phyloP scores from a whole-genome alignment of 345 rosid genomes.

The Boechera retrofracta region DNA sequence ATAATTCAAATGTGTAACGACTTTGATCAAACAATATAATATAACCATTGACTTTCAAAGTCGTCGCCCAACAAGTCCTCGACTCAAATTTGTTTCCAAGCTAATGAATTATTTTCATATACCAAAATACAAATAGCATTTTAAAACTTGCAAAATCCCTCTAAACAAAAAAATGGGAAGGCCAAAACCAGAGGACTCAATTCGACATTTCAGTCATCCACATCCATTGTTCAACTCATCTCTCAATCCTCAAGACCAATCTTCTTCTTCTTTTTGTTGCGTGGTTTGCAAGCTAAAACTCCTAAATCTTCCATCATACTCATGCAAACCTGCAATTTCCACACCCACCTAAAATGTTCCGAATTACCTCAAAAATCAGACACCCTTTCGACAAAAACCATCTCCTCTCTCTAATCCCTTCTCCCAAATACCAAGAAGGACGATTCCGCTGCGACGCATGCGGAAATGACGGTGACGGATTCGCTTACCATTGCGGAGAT shows the following conservation, averaged over 20 bases:
- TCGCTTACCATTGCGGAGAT: constrained; percentile 51
- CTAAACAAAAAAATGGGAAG: constrained; percentile 29
- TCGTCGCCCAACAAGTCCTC: background rate
- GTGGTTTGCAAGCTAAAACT: constrained; percentile 49
- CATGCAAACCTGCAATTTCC: constrained; percentile 48
- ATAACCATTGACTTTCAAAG: constrained; percentile 8
- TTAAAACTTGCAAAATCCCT: constrained; percentile 2
- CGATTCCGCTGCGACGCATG: constrained; percentile 50
- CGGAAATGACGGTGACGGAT: constrained; percentile 51
- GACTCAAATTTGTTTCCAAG: background rate
- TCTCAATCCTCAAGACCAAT: constrained; percentile 39
- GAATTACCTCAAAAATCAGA: constrained; percentile 48
- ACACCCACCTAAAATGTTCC: constrained; percentile 52
- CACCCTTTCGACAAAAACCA: constrained; percentile 54
- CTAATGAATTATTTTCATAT: constrained; percentile 1
- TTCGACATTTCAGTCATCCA: constrained; percentile 57
- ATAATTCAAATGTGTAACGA: background rate
- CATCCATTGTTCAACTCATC: constrained; percentile 49
- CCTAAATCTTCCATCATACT: constrained; percentile 44
- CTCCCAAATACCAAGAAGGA: constrained; percentile 46
- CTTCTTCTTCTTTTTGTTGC: constrained; percentile 29
- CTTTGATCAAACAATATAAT: background rate
- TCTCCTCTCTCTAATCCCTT: constrained; percentile 45
- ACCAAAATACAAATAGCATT: constrained; percentile 3
- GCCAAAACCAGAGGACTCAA: constrained; percentile 44